Conservation (phyloP, 164 flowering plant species). For the Nymphaea colorata region DNA sequence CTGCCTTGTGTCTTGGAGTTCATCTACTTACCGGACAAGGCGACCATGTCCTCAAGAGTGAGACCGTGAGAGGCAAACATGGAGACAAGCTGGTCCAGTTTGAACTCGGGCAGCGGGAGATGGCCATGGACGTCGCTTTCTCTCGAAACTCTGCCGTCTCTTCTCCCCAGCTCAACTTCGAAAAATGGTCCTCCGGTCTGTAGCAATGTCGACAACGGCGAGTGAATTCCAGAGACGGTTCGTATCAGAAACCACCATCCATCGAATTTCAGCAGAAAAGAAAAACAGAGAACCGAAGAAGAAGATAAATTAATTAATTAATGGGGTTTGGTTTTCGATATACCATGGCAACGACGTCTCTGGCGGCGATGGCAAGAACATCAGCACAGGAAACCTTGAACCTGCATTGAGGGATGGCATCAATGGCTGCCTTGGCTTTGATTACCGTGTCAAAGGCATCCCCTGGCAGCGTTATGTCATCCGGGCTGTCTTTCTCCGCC, state of each 20-base stretch:
- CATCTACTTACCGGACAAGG: conserved; percentile 2
- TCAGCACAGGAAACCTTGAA: conserved; percentile 49
- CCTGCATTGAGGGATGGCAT: conserved; percentile 24
- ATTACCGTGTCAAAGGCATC: conserved; percentile 54
- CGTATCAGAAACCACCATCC: too few species aligned
- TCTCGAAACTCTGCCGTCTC: conserved; percentile 43
- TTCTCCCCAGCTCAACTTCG: conserved; percentile 57
- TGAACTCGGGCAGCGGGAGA: conserved; percentile 44
- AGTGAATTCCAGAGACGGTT: background rate
- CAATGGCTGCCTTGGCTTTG: conserved; percentile 45
- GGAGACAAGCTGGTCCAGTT: conserved; percentile 42
- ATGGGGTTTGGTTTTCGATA: background rate
- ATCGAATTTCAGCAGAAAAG: too few species aligned
- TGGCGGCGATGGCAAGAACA: conserved; percentile 39
- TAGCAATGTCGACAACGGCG: background rate
- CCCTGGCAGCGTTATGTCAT: conserved; percentile 36
- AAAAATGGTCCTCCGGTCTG: conserved; percentile 74
- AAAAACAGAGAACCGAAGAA: too few species aligned
- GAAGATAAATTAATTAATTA: too few species aligned
- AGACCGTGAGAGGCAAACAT: conserved; percentile 42
- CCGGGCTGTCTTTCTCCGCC: conserved; percentile 36
- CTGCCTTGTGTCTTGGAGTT: too few species aligned
- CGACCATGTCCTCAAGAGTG: conserved; percentile 45
- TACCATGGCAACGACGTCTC: conserved; percentile 43
- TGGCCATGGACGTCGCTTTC: conserved; percentile 26